Percentiles rank a stretch among this genome's conserved stretches.
Conservation (phyloP, 805 yeast genomes). For the Clavispora phyllophila region DNA sequence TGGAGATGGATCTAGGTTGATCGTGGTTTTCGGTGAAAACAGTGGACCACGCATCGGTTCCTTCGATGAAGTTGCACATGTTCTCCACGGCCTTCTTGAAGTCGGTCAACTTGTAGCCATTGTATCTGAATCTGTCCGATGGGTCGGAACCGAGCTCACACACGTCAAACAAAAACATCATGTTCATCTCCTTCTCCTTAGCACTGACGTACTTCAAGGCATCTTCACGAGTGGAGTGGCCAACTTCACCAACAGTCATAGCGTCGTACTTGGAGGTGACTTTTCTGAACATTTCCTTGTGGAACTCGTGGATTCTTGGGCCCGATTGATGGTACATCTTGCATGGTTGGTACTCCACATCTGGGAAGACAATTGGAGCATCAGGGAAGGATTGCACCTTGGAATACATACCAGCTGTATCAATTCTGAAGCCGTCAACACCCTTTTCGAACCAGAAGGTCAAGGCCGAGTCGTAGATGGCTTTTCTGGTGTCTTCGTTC, state of each 20-base stretch:
- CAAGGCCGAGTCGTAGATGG: constrained; percentile 44
- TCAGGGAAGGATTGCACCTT: constrained; percentile 43
- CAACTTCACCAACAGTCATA: constrained; percentile 57
- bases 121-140: constrained; percentile 30
- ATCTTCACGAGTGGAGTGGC: constrained; percentile 37
- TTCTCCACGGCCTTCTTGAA: constrained; percentile 36
- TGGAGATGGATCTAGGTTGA: constrained; percentile 48
- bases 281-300: constrained; percentile 43
- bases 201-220: constrained; percentile 41
- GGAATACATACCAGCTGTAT: constrained; percentile 49
- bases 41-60: constrained; percentile 54
- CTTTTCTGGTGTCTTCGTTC: constrained; percentile 33
- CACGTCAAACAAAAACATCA: constrained; percentile 34
- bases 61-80: constrained; percentile 37
- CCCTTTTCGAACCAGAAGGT: constrained; percentile 53
- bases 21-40: constrained; percentile 56
- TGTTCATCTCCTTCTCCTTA: constrained; percentile 34
- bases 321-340: constrained; percentile 35
- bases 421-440: constrained; percentile 56
- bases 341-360: constrained; percentile 37
- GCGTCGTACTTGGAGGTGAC: constrained; percentile 44
- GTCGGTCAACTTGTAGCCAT: constrained; percentile 31
- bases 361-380: constrained; percentile 44
- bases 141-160: constrained; percentile 35
- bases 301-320: constrained; percentile 55